Conservation (phyloP, 2,329 filamentous ascomycete species). For the Sarocladium oryzae region DNA sequence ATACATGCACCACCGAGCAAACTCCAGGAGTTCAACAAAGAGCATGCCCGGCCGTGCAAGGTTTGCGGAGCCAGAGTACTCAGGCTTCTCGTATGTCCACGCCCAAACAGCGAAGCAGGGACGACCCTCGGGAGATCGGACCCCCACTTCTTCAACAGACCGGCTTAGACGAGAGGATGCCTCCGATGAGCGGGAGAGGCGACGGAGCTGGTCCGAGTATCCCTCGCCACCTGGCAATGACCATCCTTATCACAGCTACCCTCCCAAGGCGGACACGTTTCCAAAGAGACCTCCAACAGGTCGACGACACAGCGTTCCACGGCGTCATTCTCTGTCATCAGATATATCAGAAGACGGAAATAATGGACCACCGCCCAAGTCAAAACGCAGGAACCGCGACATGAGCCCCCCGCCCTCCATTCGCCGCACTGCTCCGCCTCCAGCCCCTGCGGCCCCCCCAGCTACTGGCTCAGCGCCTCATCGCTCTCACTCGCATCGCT, state of each 20-base stretch:
- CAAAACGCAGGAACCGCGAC: conserved; percentile 10
- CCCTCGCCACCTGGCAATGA: conserved; percentile 30
- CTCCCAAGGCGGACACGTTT: conserved; percentile 4
- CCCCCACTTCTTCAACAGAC: conserved; percentile 28
- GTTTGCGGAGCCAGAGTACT: conserved; percentile 24
- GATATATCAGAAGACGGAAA: conserved; percentile 36
- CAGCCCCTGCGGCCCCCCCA: conserved; percentile 22
- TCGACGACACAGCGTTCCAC: conserved; percentile 45
- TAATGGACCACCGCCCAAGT: conserved; percentile 17
- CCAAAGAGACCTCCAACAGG: conserved; percentile 21
- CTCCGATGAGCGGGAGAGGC: conserved; percentile 34
- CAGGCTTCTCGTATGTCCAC: conserved; percentile 11
- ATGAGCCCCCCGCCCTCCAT: conserved; percentile 19
- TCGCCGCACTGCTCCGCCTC: conserved; percentile 27
- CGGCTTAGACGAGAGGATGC: conserved; percentile 29
- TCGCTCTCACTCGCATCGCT: conserved; percentile 25
- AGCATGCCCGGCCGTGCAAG: background rate
- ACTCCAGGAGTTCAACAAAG: background rate
- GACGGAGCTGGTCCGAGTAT: conserved; percentile 47
- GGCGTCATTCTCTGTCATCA: conserved; percentile 29
- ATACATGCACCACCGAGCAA: conserved; percentile 27
- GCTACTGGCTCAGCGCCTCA: conserved; percentile 16
- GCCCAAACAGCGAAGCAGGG: background rate
- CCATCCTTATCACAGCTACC: conserved; percentile 19
- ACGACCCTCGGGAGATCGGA: conserved; percentile 22